Evolutionary conservation across 768 basidiomycete genomes (phyloP).

Genomic region (Pulveroboletus ravenelii): DNA sequence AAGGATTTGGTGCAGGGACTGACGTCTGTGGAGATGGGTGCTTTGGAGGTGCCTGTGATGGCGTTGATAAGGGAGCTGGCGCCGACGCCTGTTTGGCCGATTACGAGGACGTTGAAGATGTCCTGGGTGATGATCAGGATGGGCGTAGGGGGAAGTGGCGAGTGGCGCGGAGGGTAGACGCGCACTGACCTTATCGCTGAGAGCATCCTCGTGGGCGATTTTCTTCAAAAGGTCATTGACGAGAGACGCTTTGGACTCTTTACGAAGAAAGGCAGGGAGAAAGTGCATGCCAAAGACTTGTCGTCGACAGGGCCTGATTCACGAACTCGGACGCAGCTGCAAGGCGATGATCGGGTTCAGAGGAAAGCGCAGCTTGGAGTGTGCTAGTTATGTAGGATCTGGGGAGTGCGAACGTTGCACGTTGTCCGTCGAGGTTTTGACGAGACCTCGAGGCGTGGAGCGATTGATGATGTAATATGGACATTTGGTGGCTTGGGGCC

Average conservation of each 20-base stretch:
- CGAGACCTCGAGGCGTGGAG: not conserved
- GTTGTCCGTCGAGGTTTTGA: too few species aligned
- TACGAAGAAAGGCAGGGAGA: slow-evolving; percentile 25
- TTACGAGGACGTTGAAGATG: slow-evolving; percentile 28
- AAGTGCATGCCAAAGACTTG: slow-evolving; percentile 20
- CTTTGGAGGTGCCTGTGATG: slow-evolving; percentile 20
- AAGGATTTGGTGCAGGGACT: slow-evolving; percentile 25
- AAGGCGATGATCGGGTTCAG: slow-evolving; percentile 4
- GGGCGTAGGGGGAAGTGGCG: not conserved
- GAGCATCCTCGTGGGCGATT: slow-evolving; percentile 18
- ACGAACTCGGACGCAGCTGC: not conserved
- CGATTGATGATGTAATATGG: slow-evolving; percentile 3
- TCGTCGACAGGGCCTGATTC: not conserved
- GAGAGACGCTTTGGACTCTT: slow-evolving; percentile 22
- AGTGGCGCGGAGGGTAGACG: not conserved
- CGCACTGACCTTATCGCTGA: slow-evolving; percentile 21
- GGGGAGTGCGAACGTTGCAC: too few species aligned
- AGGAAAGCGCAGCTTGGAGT: slow-evolving; percentile 8
- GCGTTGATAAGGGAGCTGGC: slow-evolving; percentile 42
- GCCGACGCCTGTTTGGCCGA: slow-evolving; percentile 31
- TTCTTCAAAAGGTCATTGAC: slow-evolving; percentile 22
- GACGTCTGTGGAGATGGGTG: slow-evolving; percentile 26
- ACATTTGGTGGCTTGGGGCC: too few species aligned
- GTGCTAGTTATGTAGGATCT: too few species aligned
- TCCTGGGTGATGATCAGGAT: slow-evolving; percentile 9